Evolutionary conservation across 2,329 filamentous ascomycete genomes (phyloP), one percentile per base, ranked within the genome.

Genomic region (Teratosphaeria viscida): DNA sequence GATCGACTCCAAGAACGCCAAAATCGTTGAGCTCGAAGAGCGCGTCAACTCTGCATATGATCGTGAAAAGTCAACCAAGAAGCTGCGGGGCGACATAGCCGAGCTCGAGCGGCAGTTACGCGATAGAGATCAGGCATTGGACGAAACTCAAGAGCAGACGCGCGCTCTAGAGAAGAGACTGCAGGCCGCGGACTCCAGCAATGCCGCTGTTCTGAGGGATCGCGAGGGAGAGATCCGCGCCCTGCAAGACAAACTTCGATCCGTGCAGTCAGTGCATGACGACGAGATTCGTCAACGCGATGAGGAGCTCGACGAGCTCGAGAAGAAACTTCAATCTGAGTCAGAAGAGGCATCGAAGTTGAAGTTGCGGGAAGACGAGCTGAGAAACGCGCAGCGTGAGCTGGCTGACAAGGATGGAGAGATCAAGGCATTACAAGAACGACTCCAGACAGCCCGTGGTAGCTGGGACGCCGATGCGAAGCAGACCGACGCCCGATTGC

Each of bases 361-460:
- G 5, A 68, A 68, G 12, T 63, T 70, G 23, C 68, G 69, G 16
- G 69, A 71, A 8, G 66, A 71, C 47, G 71, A 86, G 63, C 74
- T 94, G 2, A 85, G 85, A 56, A 87, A 90, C 65, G 85, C 88
- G 27, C 69, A 73, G 57, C 66, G 70, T 16, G 67, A 73, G 55
- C 60, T 73, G 1, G 71, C 70, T 10, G 68, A 73, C 65, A 74
- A 72, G 58, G 69, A 73, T 37, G 72, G 70, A 32, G 73, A 75
- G 62, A 72, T 75, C 29, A 59, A 60, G 35, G 71, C 71, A 26
- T 60, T 74, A 14, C 68, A 72, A 54, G 71, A 75, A 56, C 67
- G 71, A 37, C 62, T 75, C 5, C 66, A 70, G 60, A 73, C 72
- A 34, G 72, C 72, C 2, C 71, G 72, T 55, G 72, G 71, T 1